phyloP scores from a whole-genome alignment of 2,329 filamentous ascomycete species.

The Fusarium udum region DNA sequence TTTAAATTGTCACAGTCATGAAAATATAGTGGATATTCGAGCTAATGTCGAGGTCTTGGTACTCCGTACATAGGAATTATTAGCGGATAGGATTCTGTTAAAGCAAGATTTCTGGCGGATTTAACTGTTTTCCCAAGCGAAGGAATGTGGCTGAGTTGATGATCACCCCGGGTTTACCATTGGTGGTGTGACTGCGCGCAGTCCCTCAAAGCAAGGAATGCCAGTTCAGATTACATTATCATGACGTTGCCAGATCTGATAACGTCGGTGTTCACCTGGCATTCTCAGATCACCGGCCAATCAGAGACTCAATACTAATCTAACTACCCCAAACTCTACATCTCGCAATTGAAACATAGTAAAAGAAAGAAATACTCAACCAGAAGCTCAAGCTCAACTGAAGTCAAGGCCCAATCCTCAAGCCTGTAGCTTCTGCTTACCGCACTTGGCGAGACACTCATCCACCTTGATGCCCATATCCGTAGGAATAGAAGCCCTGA shows the following conservation, averaged over 20 bases:
- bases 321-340: not conserved
- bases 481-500: constrained; percentile 52
- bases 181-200: not conserved
- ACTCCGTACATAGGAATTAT: not conserved
- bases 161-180: not conserved
- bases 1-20: not conserved
- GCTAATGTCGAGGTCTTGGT: not conserved
- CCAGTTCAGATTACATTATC: not conserved
- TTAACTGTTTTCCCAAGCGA: not conserved
- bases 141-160: not conserved
- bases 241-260: not conserved
- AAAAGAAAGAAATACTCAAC: not conserved
- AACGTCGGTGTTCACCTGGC: not conserved
- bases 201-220: not conserved
- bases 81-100: not conserved
- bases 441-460: constrained; percentile 54
- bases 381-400: not conserved
- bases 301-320: not conserved
- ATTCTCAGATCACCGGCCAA: not conserved
- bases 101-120: not conserved
- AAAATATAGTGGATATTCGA: not conserved
- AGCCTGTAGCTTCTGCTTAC: constrained; percentile 51
- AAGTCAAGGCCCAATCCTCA: not conserved
- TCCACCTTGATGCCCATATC: constrained; percentile 62
- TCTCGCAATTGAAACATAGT: not conserved